phyloP scores from a whole-genome alignment of 371 early-diverging fungal species.

The Encephalitozoon romaleae region DNA sequence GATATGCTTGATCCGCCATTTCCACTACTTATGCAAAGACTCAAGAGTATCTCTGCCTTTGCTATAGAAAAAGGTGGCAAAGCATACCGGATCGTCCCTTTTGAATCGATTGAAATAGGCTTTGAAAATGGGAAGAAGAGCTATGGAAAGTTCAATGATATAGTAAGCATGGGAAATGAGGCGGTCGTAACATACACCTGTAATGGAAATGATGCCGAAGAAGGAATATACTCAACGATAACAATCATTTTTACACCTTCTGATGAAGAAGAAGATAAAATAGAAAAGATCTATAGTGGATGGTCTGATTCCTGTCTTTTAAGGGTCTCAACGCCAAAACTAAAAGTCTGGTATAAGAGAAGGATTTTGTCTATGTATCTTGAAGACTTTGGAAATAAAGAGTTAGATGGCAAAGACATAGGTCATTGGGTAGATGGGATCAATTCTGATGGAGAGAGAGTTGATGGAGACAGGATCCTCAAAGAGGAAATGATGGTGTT shows the following conservation, averaged over 20 bases:
- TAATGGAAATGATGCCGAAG: not conserved
- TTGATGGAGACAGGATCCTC: not conserved
- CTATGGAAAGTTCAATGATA: not conserved
- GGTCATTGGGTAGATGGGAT: not conserved
- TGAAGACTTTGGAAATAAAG: not conserved
- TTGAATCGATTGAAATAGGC: conserved; percentile 1
- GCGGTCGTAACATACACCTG: not conserved
- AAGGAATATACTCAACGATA: not conserved
- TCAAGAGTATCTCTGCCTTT: not conserved
- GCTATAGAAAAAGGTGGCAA: not conserved
- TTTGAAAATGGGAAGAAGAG: not conserved
- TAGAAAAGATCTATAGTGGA: conserved; percentile 3
- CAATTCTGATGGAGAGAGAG: not conserved
- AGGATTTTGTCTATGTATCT: not conserved
- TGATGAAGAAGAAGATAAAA: not conserved
- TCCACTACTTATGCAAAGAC: not conserved
- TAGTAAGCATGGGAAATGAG: not conserved
- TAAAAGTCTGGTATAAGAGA: not conserved
- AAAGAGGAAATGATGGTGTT: not conserved
- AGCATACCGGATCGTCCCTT: not conserved
- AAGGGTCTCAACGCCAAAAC: not conserved
- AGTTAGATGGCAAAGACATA: not conserved
- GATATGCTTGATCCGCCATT: not conserved
- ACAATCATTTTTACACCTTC: not conserved
- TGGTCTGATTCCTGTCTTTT: not conserved